phyloP scores from a whole-genome alignment of 805 yeast species.

The Wickerhamiella domercqiae region DNA sequence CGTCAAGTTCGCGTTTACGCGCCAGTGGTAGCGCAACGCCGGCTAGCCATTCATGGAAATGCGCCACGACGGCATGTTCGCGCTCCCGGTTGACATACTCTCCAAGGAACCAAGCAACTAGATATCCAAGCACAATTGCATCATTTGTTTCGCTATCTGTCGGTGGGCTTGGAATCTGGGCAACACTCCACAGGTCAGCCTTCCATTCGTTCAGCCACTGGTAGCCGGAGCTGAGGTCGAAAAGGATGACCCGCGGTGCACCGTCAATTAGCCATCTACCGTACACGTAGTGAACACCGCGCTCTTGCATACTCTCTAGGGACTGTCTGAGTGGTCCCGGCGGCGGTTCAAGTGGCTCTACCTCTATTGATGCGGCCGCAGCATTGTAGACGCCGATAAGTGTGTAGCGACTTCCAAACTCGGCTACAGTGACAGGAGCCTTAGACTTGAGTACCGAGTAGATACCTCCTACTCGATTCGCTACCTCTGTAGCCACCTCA shows the following conservation, averaged over 20 bases:
- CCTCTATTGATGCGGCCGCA: slow-evolving; percentile 58
- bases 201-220: slow-evolving; percentile 80
- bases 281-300: slow-evolving; percentile 72
- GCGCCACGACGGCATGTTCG: slow-evolving; percentile 80
- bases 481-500: slow-evolving; percentile 95
- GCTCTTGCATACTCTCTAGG: slow-evolving; percentile 58
- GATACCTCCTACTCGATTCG: slow-evolving; percentile 94
- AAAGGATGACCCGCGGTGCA: slow-evolving; percentile 82
- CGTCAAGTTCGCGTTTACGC: slow-evolving; percentile 79
- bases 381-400: slow-evolving; percentile 75
- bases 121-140: slow-evolving; percentile 81
- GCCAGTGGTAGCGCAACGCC: slow-evolving; percentile 91
- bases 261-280: slow-evolving; percentile 98
- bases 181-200: slow-evolving; percentile 75
- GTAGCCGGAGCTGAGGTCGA: slow-evolving; percentile 66
- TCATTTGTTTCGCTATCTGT: slow-evolving; percentile 81
- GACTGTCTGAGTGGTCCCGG: slow-evolving; percentile 40
- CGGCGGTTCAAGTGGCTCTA: slow-evolving; percentile 45
- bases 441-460: slow-evolving; percentile 92
- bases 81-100: slow-evolving; percentile 76
- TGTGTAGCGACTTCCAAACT: slow-evolving; percentile 74
- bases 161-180: slow-evolving; percentile 88
- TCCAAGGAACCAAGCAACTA: slow-evolving; percentile 94
- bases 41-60: slow-evolving; percentile 97
- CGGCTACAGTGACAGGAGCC: slow-evolving; percentile 92